Evolutionary conservation across 1,284 basidiomycete species (phyloP), one percentile per base, ranked within the genome.

Genomic region (Sporisorium exsertum): DNA sequence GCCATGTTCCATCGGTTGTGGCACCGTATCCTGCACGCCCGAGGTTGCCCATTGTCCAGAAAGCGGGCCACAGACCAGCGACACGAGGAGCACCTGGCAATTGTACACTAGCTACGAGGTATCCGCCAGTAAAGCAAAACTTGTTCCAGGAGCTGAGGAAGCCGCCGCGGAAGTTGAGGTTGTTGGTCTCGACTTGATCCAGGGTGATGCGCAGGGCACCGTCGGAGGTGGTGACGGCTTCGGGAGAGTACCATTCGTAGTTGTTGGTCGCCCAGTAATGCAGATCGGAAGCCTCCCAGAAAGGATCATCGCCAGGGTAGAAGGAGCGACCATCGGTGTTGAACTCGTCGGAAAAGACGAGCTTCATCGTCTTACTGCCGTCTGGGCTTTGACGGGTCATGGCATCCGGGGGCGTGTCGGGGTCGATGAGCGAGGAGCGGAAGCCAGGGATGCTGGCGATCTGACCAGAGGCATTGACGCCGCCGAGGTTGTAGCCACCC

Each of bases 71-170:
- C 60, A 80, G 77, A 4, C 87, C 88, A 16, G 86, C 79, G 2
- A 86, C 84, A 64, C 88, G 88, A 78, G 89, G 90, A 7, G 87
- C 86, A 0, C 95, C 96, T 1, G 96, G 95, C 12, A 97, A 87
- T 18, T 89, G 89, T 16, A 95, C 91, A 27, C 77, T 70, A 4
- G 71, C 90, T 83, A 95, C 93, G 59, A 97, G 88, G 83, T 94
- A 94, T 1, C 94, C 95, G 0, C 93, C 94, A 5, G 92, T 96
- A 86, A 96, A 97, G 87, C 95, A 97, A 66, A 97, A 93, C 86
- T 97, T 94, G 86, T 94, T 94, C 93, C 93, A 89, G 1, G 86
- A 86, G 69, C 87, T 87, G 7, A 89, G 80, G 86, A 88, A 87
- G n/a, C 88, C 89, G 27, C 94, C 9, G 89, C 89, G 80, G 63